phyloP scores from a whole-genome alignment of 257 asterid species.

The Solanum arcanum region DNA sequence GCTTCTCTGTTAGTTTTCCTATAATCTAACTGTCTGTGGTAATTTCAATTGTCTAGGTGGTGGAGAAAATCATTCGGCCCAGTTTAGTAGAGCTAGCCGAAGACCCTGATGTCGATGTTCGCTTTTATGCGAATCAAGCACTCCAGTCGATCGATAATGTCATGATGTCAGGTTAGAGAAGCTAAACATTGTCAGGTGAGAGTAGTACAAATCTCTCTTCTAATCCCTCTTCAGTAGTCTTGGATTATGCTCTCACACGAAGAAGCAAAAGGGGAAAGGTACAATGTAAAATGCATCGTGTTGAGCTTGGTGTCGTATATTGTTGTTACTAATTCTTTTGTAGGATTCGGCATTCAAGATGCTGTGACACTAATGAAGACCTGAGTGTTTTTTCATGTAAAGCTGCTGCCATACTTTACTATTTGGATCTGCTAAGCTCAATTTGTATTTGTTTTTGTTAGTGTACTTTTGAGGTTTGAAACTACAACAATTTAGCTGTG shows the following conservation, averaged over 20 bases:
- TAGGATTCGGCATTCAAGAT: not conserved
- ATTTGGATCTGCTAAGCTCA: not conserved
- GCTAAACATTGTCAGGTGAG: not conserved
- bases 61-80: constrained; percentile 49
- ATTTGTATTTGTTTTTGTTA: not conserved
- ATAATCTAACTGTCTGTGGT: not conserved
- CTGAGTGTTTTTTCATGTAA: not conserved
- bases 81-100: constrained; percentile 50
- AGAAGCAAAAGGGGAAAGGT: not conserved
- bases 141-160: constrained; percentile 42
- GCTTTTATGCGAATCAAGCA: constrained; percentile 53
- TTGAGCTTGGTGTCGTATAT: not conserved
- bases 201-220: not conserved
- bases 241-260: not conserved
- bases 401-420: not conserved
- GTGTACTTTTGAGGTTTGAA: not conserved
- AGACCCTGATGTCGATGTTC: constrained; percentile 74
- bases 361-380: not conserved
- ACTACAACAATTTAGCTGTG: not conserved
- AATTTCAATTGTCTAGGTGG: constrained; percentile 22
- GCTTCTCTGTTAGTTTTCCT: not conserved
- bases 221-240: not conserved
- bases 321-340: not conserved
- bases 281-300: not conserved
- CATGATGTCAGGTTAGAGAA: constrained; percentile 45